Base-by-base conservation (phyloP, 768 basidiomycete species). In the Scleroderma bovista region DNA sequence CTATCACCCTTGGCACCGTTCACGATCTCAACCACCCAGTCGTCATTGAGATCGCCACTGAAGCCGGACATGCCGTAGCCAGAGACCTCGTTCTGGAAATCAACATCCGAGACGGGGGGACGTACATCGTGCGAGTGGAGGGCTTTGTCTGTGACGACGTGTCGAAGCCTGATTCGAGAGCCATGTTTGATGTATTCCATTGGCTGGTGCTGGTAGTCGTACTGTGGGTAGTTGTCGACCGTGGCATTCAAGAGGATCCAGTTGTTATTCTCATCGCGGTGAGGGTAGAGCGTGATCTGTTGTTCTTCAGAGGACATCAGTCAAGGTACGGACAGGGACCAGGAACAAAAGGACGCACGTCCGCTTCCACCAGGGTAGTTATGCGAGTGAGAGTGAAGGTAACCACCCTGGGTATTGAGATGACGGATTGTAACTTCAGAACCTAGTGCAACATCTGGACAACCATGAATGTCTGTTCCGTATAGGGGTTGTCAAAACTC, bases 41-140 rank as follows among this genome's bases (percentile, higher is more conserved):
- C 90, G 60, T 98, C 95, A 62, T 97, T 98, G 40, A 84, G 78
- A 60, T 97, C 95, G 13, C 95, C 95, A 0, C 67, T 70, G 64
- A 87, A 97, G 0, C 86, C 88, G 0, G 83, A 70, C 75, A 88
- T 83, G 2, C 96, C 96, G 61, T 99, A 99, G 0, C 75, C 92
- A 2, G 93, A 94, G 1, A 98, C 93, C 65, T 99, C 96, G 62
- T 98, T 95, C 72, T 99, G 96, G 74, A 97, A 99, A 60, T 99
- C 96, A 41, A 97, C 95, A 41, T 99, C 96, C 29, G 89, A 92
- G 13, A 99, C 84, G 16, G 94, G 93, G 5, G 96, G 93, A 20
- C 96, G 87, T 57, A 87, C 70, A 57, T 98, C 96, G 69, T 99
- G 96, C 41, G 91, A 93, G 73, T 99, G 96, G 3, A 99, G 79